Conservation (phyloP, 345 rosid genomes). For the Cochlearia excelsa region DNA sequence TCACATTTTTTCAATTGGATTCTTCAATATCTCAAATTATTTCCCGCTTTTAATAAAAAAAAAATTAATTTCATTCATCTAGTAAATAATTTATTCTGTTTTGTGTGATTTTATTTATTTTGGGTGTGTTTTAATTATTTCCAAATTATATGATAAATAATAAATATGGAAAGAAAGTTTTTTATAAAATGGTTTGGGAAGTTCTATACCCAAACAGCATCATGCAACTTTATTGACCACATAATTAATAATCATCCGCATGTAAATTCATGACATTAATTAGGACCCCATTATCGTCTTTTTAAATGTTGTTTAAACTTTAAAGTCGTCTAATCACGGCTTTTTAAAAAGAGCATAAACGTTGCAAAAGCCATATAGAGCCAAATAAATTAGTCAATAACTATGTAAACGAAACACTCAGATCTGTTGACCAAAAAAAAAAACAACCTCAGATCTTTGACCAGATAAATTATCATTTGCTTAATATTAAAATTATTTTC, state of each 20-base stretch:
- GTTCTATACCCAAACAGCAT: slow-evolving; percentile 29
- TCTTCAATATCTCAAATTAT: slow-evolving; percentile 23
- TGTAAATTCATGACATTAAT: not conserved
- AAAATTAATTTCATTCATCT: slow-evolving; percentile 25
- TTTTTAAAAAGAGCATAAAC: slow-evolving; percentile 25
- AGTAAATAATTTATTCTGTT: slow-evolving; percentile 11
- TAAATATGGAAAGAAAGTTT: not conserved
- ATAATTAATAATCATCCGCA: not conserved
- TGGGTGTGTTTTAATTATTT: too few relatives aligned
- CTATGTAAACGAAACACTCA: slow-evolving; percentile 13
- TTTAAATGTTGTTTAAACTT: not conserved
- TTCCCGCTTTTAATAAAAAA: not conserved
- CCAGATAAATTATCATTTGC: slow-evolving; percentile 30
- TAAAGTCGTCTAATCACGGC: slow-evolving; percentile 21
- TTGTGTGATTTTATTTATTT: not conserved
- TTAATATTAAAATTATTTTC: slow-evolving; percentile 17
- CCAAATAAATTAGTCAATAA: slow-evolving; percentile 25
- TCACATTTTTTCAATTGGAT: slow-evolving; percentile 36
- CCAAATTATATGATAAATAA: too few relatives aligned
- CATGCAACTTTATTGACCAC: slow-evolving; percentile 35
- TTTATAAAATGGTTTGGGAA: slow-evolving; percentile 14
- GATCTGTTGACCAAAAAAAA: slow-evolving; percentile 28
- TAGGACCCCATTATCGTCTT: too few relatives aligned
- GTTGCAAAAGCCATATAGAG: slow-evolving; percentile 21
- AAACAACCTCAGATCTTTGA: slow-evolving; percentile 35